A percentile compares a stretch with the other conserved stretches of the same genome.
phyloP scores from a whole-genome alignment of 139 green algal genomes.

The Picochlorum sp. region DNA sequence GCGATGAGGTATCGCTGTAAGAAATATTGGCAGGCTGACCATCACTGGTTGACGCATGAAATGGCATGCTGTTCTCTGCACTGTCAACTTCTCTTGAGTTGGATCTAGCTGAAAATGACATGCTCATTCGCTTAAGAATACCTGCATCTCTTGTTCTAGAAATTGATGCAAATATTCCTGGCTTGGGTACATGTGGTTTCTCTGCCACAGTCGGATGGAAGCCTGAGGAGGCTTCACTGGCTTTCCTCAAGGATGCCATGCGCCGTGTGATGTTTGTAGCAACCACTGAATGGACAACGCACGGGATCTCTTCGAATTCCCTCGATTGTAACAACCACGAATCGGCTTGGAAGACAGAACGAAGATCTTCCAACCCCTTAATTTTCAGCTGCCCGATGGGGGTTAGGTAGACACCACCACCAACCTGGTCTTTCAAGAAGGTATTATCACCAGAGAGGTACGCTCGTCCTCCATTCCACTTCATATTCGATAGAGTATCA shows the following conservation, averaged over 20 bases:
- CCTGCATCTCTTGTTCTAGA: background rate
- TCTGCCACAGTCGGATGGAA: background rate
- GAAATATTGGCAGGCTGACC: too few species aligned
- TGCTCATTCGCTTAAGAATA: background rate
- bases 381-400: conserved; percentile 39
- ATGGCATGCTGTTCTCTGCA: background rate
- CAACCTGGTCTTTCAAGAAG: background rate
- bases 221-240: conserved; percentile 7
- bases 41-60: too few species aligned
- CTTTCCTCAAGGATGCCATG: conserved; percentile 8
- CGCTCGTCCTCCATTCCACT: background rate
- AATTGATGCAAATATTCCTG: background rate
- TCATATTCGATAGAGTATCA: background rate
- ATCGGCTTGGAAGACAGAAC: conserved; percentile 35
- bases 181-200: background rate
- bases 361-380: conserved; percentile 43
- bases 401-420: conserved; percentile 23
- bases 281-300: background rate
- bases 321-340: conserved; percentile 14
- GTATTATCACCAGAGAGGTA: background rate
- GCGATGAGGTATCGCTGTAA: too few species aligned
- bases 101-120: too few species aligned
- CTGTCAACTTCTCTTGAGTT: background rate
- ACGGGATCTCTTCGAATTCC: conserved; percentile 7
- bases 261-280: background rate